Base-by-base conservation (phyloP, 2,329 filamentous ascomycete genomes). In the Trichoderma sp. region DNA sequence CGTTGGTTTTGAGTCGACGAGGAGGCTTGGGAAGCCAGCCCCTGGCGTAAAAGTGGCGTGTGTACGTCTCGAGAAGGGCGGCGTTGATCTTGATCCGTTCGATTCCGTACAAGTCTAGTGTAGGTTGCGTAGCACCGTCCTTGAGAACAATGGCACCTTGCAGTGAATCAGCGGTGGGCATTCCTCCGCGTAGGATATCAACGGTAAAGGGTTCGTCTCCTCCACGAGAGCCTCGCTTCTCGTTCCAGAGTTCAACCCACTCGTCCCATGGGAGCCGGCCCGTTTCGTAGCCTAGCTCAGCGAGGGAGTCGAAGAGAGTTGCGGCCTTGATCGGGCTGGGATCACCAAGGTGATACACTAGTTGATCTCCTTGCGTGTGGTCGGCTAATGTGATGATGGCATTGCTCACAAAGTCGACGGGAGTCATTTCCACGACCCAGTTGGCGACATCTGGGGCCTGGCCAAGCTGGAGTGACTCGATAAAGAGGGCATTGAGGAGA, bases 381-480 rank as follows among this genome's bases (percentile, higher is more conserved):
- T 92, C 91, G 56, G 92, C 89, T 24, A 95, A 88, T 21, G 93
- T 90, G 29, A 93, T 86, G 78, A 96, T 94, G 4, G 93, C 91
- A 77, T 91, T 91, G 84, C 91, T 93, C 75, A 95, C 93, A 80
- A 94, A 95, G 83, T 96, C 93, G 16, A 95, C 94, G 0, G 94
- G 93, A 0, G 94, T 95, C 93, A 95, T 95, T 84, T 96, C 94
- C 1, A 93, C 90, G 67, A 92, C 90, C 94, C 94, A 96, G 59
- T 91, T 91, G 67, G 92, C 88, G 4, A 95, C 91, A 71, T 93
- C 88, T 0, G 94, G 93, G 1, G 90, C 90, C 78, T 90, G 89
- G 6, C 93, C 93, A 4, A 95, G 87, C 71, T 93, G 91, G 50
- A 95, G 87, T 0, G 93, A 95, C 81, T 95, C 94, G 1, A 95